Evolutionary conservation across 208 protist genomes (phyloP), one percentile per base, ranked within the genome.

Genomic region (Crithidia sp.): DNA sequence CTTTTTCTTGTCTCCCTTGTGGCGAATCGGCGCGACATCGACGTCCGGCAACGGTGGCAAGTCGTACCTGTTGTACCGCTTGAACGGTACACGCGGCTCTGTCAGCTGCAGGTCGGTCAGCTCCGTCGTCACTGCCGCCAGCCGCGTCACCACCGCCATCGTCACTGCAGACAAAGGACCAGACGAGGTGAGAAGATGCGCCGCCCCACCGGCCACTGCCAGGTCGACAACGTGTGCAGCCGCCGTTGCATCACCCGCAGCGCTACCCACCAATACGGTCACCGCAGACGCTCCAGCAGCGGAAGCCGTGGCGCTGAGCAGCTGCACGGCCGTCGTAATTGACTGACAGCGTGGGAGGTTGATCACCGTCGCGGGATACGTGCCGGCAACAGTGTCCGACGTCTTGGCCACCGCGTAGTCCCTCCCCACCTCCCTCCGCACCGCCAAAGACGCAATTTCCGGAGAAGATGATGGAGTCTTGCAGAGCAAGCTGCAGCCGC

Each of bases 1-100:
- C 76, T 90, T 92, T 57, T 89, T 92, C 71, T 91, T 94, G 60
- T 96, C 91, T 36, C 71, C 69, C 53, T 85, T 84, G 17, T 86
- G 86, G 37, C 90, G 89, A 19, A 96, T 91, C 53, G 91, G 88
- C 55, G 91, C 82, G 6, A 76, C 59, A 10, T 85, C 81, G 8
- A 61, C 74, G 13, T 60, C 56, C 14, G 76, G 52, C 72, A 73
- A 39, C 2, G 68, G 61, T 7, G 64, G 44, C n/a, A 69, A 39
- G 50, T 68, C 55, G 28, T 36, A 36, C 47, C 60, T 44, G 36
- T 43, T 56, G 14, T 64, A 79, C 19, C n/a, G 19, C 52, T 36
- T 40, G 6, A 57, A 66, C 3, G 57, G 7, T 5, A 40, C 12
- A n/a, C 67, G 41, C 4, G 49, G 74, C 45, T 62, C 55, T 39